phyloP scores from a whole-genome alignment of 768 basidiomycete species.

The Piloderma croceum region DNA sequence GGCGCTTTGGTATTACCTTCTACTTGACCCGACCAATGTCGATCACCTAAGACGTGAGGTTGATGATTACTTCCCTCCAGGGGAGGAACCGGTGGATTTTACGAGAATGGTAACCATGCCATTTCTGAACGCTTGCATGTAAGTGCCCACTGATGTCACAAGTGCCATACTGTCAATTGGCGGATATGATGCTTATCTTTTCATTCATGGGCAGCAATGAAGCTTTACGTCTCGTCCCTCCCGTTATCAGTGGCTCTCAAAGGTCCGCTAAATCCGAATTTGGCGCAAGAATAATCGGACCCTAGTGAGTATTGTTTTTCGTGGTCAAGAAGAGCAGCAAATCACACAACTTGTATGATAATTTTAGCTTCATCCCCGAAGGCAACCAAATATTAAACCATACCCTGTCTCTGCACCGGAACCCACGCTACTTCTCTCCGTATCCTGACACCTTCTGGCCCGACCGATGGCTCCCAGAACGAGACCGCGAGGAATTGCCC shows the following conservation, averaged over 20 bases:
- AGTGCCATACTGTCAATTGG: too few species aligned
- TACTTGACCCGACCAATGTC: constrained; percentile 28
- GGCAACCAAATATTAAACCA: constrained; percentile 33
- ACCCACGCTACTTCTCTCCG: constrained; percentile 36
- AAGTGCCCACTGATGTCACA: constrained; percentile 9
- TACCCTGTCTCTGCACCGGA: constrained; percentile 33
- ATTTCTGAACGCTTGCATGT: constrained; percentile 33
- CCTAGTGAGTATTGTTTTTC: constrained; percentile 19
- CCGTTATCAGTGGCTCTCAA: constrained; percentile 31
- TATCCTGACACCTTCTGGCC: constrained; percentile 36
- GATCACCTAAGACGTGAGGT: constrained; percentile 34
- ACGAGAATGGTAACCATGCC: constrained; percentile 24
- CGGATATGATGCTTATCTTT: not conserved
- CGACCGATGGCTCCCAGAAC: constrained; percentile 33
- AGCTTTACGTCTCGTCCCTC: constrained; percentile 35
- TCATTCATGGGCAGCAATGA: constrained; percentile 29
- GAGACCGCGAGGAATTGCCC: constrained; percentile 1
- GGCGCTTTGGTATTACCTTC: constrained; percentile 29
- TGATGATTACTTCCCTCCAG: constrained; percentile 34
- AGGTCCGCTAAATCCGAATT: constrained; percentile 24
- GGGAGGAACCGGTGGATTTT: constrained; percentile 22
- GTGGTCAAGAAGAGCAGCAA: too few species aligned
- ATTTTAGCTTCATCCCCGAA: constrained; percentile 32
- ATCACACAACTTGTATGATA: constrained; percentile 10
- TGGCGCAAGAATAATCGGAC: constrained; percentile 25